Base-by-base conservation (phyloP, 2,329 filamentous ascomycete species). In the Massarina eburnea region DNA sequence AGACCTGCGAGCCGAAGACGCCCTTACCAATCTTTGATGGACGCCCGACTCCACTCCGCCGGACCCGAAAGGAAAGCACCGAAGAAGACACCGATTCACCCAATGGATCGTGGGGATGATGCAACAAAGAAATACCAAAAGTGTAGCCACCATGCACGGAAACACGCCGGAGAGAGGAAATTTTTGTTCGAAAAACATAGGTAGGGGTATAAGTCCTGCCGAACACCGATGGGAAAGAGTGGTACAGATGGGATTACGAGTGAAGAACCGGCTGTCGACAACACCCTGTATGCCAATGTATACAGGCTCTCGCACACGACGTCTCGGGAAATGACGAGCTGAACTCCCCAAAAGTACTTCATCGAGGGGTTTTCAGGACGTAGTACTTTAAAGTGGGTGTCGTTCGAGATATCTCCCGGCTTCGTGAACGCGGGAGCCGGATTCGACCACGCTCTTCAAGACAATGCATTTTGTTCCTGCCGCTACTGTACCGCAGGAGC, bases 401-500 rank as follows among this genome's bases (percentile, higher is more conserved):
- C n/a, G n/a, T n/a, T n/a, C n/a, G n/a, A n/a, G n/a, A n/a, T n/a
- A n/a, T n/a, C n/a, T n/a, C n/a, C n/a, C n/a, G n/a, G n/a, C n/a
- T n/a, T n/a, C n/a, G n/a, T n/a, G n/a, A n/a, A n/a, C n/a, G n/a
- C n/a, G n/a, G n/a, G n/a, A n/a, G n/a, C n/a, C n/a, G n/a, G n/a
- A n/a, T n/a, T n/a, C n/a, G n/a, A n/a, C n/a, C n/a, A n/a, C n/a
- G n/a, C n/a, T n/a, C n/a, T n/a, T n/a, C n/a, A n/a, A n/a, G n/a
- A n/a, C n/a, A n/a, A n/a, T n/a, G n/a, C n/a, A n/a, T n/a, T n/a
- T 27, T 41, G 27, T 38, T 58, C 57, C n/a, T n/a, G n/a, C n/a
- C n/a, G n/a, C n/a, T 68, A 73, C 62, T 73, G 68, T 41, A 72
- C 70, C 7, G 70, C 66, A 22, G 68, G 66, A n/a, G 69, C 70